These are phyloP conservation scores for Leccinum boreale DNA, from an alignment of 768 basidiomycete species.

Conservation along the genomic window DNA sequence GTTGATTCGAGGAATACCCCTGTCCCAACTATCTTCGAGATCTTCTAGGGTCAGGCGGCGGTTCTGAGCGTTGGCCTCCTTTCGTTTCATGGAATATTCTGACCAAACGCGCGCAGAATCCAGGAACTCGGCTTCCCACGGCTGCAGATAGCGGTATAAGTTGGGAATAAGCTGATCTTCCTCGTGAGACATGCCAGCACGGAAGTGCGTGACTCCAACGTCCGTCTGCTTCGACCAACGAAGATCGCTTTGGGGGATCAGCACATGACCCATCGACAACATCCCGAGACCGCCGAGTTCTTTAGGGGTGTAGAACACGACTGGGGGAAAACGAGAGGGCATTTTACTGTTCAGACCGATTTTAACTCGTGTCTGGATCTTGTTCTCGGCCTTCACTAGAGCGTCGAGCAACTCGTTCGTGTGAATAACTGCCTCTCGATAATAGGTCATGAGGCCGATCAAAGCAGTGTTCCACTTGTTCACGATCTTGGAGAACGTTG, in stretches of 20 bases:
- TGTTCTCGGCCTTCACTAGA: slow-evolving; percentile 98
- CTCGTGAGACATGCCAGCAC: slow-evolving; percentile 96
- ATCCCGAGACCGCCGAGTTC: slow-evolving; percentile 98
- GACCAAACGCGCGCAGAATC: slow-evolving; percentile 99
- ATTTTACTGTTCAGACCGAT: slow-evolving; percentile 99
- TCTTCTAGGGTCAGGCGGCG: slow-evolving; percentile 95
- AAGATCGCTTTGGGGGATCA: slow-evolving; percentile 96
- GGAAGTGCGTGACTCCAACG: slow-evolving; percentile 96
- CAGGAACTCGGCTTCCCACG: slow-evolving; percentile 97
- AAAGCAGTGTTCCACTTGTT: slow-evolving; percentile 98
- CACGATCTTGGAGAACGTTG: slow-evolving; percentile 98
- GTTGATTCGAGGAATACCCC: slow-evolving; percentile 97
- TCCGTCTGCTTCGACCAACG: slow-evolving; percentile 99
- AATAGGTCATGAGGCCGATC: slow-evolving; percentile 97
- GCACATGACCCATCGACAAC: slow-evolving; percentile 99
- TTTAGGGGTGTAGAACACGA: slow-evolving; percentile 96
- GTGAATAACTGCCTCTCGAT: slow-evolving; percentile 96
- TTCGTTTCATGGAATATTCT: slow-evolving; percentile 99
- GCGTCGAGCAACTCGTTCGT: slow-evolving; percentile 95
- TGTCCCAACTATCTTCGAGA: slow-evolving; percentile 98
- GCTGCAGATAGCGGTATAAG: slow-evolving; percentile 93
- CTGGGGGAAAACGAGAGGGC: slow-evolving; percentile 98
- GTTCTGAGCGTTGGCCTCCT: slow-evolving; percentile 99
- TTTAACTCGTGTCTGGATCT: slow-evolving; percentile 99
- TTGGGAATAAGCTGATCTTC: slow-evolving; percentile 96